phyloP scores from a whole-genome alignment of 371 early-diverging fungal genomes.

The Nematocida sp. region DNA sequence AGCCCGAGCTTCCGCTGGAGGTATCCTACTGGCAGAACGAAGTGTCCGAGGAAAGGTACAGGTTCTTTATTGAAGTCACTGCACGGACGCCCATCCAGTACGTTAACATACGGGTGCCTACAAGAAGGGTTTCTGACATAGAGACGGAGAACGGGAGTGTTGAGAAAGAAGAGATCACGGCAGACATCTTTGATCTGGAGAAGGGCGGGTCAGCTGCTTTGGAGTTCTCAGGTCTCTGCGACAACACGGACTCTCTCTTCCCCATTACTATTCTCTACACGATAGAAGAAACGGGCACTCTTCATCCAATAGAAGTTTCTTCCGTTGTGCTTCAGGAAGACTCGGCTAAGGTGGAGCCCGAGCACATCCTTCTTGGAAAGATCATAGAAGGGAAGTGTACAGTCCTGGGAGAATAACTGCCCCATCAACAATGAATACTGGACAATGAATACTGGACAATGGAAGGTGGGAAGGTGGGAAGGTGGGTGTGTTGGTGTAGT shows the following conservation, averaged over 20 bases:
- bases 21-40: constrained; percentile 48
- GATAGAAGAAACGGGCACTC: constrained; percentile 1
- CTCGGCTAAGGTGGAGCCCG: too few relatives aligned
- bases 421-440: too few relatives aligned
- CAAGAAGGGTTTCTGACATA: constrained; percentile 40
- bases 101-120: background rate
- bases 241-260: constrained; percentile 45
- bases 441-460: too few relatives aligned
- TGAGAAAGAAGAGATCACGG: background rate
- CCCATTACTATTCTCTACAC: constrained; percentile 16
- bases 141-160: constrained; percentile 24
- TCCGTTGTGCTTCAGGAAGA: too few relatives aligned
- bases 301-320: constrained; percentile 13
- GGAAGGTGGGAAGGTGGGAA: too few relatives aligned
- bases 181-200: background rate
- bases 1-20: constrained; percentile 22
- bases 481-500: too few relatives aligned
- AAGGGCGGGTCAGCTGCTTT: constrained; percentile 4
- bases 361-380: background rate
- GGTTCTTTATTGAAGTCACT: constrained; percentile 45
- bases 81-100: background rate
- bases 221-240: constrained; percentile 49
- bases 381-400: constrained; percentile 41
- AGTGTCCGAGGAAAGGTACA: constrained; percentile 48
- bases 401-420: background rate